Evolutionary conservation across 2,329 filamentous ascomycete genomes (phyloP), one percentile per base, ranked within the genome.

Genomic region (Sphaerostilbella broomeana): DNA sequence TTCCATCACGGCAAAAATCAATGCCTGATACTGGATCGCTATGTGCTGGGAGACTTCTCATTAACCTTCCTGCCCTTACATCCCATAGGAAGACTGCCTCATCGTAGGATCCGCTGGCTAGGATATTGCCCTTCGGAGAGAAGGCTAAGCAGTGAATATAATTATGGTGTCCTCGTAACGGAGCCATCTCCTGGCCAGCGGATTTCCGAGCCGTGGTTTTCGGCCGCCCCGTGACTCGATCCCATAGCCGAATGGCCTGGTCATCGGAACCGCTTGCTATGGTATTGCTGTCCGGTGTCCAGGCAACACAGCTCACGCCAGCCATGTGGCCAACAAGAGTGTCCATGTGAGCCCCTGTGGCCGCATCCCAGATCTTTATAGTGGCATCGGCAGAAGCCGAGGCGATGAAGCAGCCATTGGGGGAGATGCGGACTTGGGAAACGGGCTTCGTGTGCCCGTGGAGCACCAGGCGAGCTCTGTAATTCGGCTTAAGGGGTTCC

Each of bases 61-160:
- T 95, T 22, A 92, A 70, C 16, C 83, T 73, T 0, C 87, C 89
- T 0, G 87, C 86, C 11, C 92, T 76, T 11, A 97, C 86, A 60
- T 98, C 92, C 92, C 92, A 98, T 5, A 98, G 65, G 49, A 95
- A 95, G 0, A 98, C 87, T 4, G 92, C 92, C 67, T 98, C 92
- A 51, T 98, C 92, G 63, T 95, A 97, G 48, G 86, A 94, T 10
- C 92, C 92, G 49, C 86, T 94, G 12, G 89, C 92, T 22, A 98
- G 75, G 57, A 97, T 95, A 57, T 98, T 98, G 17, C 92, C 92
- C 61, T 95, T 97, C 2, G 92, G 92, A n/a, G 86, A 90, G 61
- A 97, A 97, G 5, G 89, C 88, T 22, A 98, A 70, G 35, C 84
- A 87, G 63, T 94, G 95, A 21, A 98, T 82, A 62, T 97, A 97